These are phyloP conservation scores for Pseudocercospora eumusae DNA, from an alignment of 2,329 filamentous ascomycete genomes.

Conservation along the genomic window DNA sequence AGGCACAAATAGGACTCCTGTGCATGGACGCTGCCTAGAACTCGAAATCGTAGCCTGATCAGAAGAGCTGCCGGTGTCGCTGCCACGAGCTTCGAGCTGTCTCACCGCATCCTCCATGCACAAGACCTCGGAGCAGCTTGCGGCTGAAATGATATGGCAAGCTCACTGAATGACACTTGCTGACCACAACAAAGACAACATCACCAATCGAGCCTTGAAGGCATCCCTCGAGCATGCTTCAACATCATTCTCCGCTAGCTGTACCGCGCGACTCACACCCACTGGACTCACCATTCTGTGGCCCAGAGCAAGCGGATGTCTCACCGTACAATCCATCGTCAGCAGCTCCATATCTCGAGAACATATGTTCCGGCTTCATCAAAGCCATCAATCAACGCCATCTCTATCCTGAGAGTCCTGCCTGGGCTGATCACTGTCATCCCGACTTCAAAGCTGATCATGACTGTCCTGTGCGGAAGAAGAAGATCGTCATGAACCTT, in stretches of 20 bases:
- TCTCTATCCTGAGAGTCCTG: not conserved
- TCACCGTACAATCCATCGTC: not conserved
- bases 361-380: not conserved
- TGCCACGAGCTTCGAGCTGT: not conserved
- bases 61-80: not conserved
- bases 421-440: not conserved
- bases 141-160: not conserved
- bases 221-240: not conserved
- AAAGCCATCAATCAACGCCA: not conserved
- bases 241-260: not conserved
- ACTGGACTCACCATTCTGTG: not conserved
- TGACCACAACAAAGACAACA: not conserved
- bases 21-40: no score
- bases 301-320: not conserved
- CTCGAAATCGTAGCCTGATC: no score
- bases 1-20: not conserved
- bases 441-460: slow-evolving; percentile 1
- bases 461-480: slow-evolving; percentile 2
- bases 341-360: not conserved
- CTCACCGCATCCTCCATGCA: not conserved
- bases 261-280: not conserved
- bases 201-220: not conserved
- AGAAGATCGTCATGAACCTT: not conserved
- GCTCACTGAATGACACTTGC: not conserved
- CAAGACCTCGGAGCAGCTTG: not conserved